These are phyloP conservation scores for Xylariales sp. DNA, from an alignment of 2,329 filamentous ascomycete species.

Conservation along the genomic window DNA sequence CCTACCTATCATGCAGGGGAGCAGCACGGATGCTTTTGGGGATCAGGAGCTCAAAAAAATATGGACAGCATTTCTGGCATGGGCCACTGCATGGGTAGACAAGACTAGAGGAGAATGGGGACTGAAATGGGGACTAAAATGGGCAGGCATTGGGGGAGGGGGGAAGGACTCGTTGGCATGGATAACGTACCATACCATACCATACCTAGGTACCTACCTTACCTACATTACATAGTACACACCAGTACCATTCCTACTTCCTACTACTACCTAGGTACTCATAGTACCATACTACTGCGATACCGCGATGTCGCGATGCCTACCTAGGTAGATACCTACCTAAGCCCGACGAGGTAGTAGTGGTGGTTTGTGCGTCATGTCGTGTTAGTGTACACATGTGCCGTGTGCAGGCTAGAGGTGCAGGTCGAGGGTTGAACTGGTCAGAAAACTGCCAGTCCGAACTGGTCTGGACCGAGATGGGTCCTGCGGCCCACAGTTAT, in stretches of 20 bases:
- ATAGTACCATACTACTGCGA: too few relatives aligned
- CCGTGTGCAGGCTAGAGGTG: constrained; percentile 22
- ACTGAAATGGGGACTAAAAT: too few relatives aligned
- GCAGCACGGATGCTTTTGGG: constrained; percentile 3
- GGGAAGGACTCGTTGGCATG: too few relatives aligned
- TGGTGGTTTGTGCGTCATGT: constrained; percentile 17
- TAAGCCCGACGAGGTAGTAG: neutral
- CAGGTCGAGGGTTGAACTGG: constrained; percentile 3
- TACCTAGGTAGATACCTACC: neutral
- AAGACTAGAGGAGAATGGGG: too few relatives aligned
- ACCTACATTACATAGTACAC: too few relatives aligned
- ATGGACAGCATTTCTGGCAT: neutral
- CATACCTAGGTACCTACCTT: too few relatives aligned
- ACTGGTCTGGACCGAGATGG: constrained; percentile 34
- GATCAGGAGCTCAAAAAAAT: constrained; percentile 1
- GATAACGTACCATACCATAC: constrained; percentile 9
- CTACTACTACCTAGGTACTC: too few relatives aligned
- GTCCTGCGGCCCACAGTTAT: constrained; percentile 14
- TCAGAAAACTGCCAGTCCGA: neutral
- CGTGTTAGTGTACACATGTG: constrained; percentile 17
- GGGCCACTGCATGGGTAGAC: too few relatives aligned
- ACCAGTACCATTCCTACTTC: neutral
- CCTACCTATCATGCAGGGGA: neutral
- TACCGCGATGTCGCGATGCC: too few relatives aligned
- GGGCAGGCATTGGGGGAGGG: too few relatives aligned